These are phyloP conservation scores for Lasiosphaeria hispida DNA, from an alignment of 495 filamentous ascomycete genomes.

Conservation along the genomic window DNA sequence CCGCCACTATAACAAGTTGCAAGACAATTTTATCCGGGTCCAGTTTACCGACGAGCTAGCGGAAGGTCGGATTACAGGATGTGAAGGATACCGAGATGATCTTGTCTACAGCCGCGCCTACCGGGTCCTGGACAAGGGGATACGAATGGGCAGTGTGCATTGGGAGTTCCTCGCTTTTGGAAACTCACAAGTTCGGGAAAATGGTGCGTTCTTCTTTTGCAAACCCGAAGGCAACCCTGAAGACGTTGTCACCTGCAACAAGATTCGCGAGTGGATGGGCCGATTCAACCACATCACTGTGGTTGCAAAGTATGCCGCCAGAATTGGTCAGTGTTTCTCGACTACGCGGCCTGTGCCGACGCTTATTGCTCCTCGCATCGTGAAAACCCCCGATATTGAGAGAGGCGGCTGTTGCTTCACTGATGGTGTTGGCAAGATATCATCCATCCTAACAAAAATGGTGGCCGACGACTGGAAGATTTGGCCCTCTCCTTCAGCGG, in stretches of 20 bases:
- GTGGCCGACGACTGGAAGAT: conserved; percentile 63
- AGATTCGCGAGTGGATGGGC: conserved; percentile 92
- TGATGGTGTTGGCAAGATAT: conserved; percentile 94
- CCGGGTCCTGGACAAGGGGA: conserved; percentile 70
- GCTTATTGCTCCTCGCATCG: conserved; percentile 40
- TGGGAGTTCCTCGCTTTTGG: conserved; percentile 94
- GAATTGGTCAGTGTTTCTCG: conserved; percentile 93
- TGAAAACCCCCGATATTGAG: conserved; percentile 61
- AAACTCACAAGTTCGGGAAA: conserved; percentile 91
- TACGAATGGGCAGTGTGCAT: conserved; percentile 72
- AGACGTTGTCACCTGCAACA: conserved; percentile 57
- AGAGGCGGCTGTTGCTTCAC: conserved; percentile 70
- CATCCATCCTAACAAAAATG: conserved; percentile 67
- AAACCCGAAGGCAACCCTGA: conserved; percentile 45
- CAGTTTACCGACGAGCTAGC: conserved; percentile 80
- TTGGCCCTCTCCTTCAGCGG: conserved; percentile 65
- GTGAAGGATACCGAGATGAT: conserved; percentile 54
- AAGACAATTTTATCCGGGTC: conserved; percentile 87
- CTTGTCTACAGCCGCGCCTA: conserved; percentile 73
- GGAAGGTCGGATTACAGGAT: conserved; percentile 46
- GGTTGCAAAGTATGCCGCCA: conserved; percentile 80
- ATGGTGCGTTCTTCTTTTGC: conserved; percentile 85
- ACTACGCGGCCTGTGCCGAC: conserved; percentile 71
- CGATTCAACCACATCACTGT: conserved; percentile 72
- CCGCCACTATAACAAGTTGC: conserved; percentile 61